Base-by-base conservation (phyloP, 1,284 basidiomycete species). In the Cryptococcus depauperatus region DNA sequence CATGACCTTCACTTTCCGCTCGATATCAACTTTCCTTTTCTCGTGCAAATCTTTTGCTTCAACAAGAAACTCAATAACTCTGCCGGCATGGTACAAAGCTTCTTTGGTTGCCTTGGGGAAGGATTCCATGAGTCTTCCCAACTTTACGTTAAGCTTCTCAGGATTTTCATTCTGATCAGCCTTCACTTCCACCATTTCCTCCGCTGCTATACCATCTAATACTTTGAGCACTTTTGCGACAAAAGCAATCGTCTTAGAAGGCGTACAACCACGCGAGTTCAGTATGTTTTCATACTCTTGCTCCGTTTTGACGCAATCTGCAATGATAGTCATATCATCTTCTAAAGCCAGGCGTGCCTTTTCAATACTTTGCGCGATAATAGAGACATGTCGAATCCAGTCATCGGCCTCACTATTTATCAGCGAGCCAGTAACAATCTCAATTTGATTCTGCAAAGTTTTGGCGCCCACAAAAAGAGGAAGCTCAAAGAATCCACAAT, bases 341-440 rank as follows among this genome's bases (percentile, higher is more conserved):
- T 67, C 59, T 28, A 69, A 56, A 10, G 55, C 47, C 5, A 59
- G 56, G 29, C 64, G 59, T 29, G 57, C 58, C 30, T 60, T 54
- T 44, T 67, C 62, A 27, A 69, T 57, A 28, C 64, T 61, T 5
- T 57, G 57, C 3, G 65, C 60, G 37, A 69, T 61, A n/a, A 67
- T 51, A 45, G 64, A 67, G n/a, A 61, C 56, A 46, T 69, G 66
- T 19, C 61, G 62, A 35, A 69, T 65, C 66, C 66, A 69, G 44
- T 69, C 65, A 42, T 46, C 48, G 23, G 41, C 28, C 23, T 65
- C 64, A 41, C 64, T 61, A 44, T 65, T 65, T 44, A 51, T 43
- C 23, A 67, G 59, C 2, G 57, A 55, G 21, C 55, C 54, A 4
- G 52, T 51, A 16, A 66, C 58, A 9, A 67, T 52, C 28, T 51